Conservation (phyloP, 2,329 filamentous ascomycete genomes). For the Elsinoe perseae region DNA sequence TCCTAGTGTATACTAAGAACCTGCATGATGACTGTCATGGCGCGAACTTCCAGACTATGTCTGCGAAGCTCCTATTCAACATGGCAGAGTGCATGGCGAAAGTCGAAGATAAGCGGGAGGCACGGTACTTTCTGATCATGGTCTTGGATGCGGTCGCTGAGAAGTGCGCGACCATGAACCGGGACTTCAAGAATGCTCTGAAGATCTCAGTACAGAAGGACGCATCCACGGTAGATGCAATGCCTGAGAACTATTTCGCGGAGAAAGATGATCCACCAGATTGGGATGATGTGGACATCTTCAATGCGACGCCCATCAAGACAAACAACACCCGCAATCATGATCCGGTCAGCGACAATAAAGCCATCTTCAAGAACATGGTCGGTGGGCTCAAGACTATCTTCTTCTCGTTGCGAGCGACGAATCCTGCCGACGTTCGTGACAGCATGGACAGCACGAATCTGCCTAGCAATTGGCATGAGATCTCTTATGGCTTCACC, state of each 20-base stretch:
- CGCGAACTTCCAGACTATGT: slow-evolving; percentile 99
- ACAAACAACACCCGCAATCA: slow-evolving; percentile 85
- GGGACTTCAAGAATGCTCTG: slow-evolving; percentile 87
- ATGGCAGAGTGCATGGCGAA: slow-evolving; percentile 98
- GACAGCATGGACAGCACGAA: slow-evolving; percentile 63
- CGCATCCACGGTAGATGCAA: slow-evolving; percentile 52
- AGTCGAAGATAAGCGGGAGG: slow-evolving; percentile 85
- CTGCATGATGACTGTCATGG: slow-evolving; percentile 92
- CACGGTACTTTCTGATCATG: slow-evolving; percentile 90
- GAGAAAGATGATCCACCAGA: slow-evolving; percentile 74
- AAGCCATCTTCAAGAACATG: slow-evolving; percentile 93
- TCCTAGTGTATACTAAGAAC: slow-evolving; percentile 95
- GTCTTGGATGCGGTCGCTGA: slow-evolving; percentile 97
- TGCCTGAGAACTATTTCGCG: slow-evolving; percentile 72
- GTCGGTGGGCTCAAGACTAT: slow-evolving; percentile 94
- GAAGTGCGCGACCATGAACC: slow-evolving; percentile 97
- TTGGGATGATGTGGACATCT: slow-evolving; percentile 98
- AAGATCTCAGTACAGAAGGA: slow-evolving; percentile 77
- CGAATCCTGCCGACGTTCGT: slow-evolving; percentile 58
- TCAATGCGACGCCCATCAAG: slow-evolving; percentile 92
- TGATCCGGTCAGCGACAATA: slow-evolving; percentile 92
- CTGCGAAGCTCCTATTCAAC: slow-evolving; percentile 89
- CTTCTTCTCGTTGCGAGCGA: slow-evolving; percentile 87
- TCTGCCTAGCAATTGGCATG: slow-evolving; percentile 83
- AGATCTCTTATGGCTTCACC: slow-evolving; percentile 92